A percentile compares a stretch with the other conserved stretches of the same genome.
Conservation (phyloP, 805 yeast species). For the Debaryomyces tyrocola region DNA sequence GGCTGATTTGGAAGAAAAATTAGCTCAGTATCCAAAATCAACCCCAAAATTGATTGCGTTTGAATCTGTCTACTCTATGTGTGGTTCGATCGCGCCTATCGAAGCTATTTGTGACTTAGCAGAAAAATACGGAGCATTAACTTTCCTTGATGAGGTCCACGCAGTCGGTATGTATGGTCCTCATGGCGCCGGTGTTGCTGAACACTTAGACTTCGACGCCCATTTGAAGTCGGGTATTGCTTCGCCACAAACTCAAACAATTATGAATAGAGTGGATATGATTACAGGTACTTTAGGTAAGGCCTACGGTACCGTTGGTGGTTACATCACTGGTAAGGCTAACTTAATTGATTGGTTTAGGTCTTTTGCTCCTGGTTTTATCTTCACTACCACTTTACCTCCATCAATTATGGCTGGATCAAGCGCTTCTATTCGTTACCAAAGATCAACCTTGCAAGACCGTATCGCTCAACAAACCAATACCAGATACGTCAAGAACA, state of each 20-base stretch:
- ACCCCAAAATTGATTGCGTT: conserved; percentile 95
- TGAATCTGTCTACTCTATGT: conserved; percentile 97
- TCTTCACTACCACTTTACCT: conserved; percentile 94
- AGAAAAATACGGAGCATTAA: conserved; percentile 94
- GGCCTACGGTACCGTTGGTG: conserved; percentile 97
- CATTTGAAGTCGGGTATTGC: conserved; percentile 70
- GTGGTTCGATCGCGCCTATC: conserved; percentile 95
- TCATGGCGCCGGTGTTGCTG: conserved; percentile 99
- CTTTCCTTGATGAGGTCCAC: conserved; percentile 97
- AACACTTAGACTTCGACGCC: conserved; percentile 85
- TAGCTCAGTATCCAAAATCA: conserved; percentile 79
- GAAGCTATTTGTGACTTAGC: conserved; percentile 92
- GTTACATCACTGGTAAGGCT: conserved; percentile 89
- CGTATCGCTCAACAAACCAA: conserved; percentile 83
- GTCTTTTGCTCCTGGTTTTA: conserved; percentile 95
- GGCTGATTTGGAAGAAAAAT: conserved; percentile 73
- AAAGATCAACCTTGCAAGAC: conserved; percentile 71
- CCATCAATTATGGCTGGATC: conserved; percentile 99
- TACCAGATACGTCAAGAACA: conserved; percentile 80
- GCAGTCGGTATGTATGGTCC: conserved; percentile 99
- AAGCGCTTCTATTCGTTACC: conserved; percentile 80
- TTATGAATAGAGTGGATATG: conserved; percentile 90
- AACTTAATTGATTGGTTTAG: conserved; percentile 91
- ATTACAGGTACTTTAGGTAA: conserved; percentile 97
- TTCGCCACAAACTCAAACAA: conserved; percentile 49